phyloP scores from a whole-genome alignment of 2,329 filamentous ascomycete species.

The Colletotrichum karsti region DNA sequence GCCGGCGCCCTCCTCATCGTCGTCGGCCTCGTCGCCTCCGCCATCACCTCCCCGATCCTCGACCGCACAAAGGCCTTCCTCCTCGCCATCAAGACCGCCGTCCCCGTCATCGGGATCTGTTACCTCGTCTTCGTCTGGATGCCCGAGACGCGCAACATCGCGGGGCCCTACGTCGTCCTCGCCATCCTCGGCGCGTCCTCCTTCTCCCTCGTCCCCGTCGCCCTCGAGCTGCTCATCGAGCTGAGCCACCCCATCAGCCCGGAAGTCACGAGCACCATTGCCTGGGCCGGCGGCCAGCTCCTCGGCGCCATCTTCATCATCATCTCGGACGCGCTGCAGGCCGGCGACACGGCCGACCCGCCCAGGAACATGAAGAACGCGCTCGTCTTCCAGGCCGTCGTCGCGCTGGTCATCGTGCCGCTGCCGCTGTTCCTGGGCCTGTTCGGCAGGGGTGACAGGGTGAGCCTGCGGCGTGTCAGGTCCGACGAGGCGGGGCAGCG shows the following conservation, averaged over 20 bases:
- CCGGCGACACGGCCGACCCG: conserved; percentile 59
- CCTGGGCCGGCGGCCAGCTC: conserved; percentile 88
- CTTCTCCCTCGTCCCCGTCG: conserved; percentile 84
- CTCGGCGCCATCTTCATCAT: conserved; percentile 87
- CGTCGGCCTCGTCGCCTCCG: conserved; percentile 81
- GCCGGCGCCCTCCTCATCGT: conserved; percentile 90
- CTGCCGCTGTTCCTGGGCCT: conserved; percentile 74
- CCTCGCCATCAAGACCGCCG: conserved; percentile 73
- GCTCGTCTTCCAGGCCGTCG: conserved; percentile 80
- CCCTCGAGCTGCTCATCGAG: conserved; percentile 87
- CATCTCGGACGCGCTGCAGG: conserved; percentile 78
- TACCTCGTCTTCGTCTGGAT: conserved; percentile 88
- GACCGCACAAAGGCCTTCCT: conserved; percentile 87
- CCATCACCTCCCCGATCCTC: conserved; percentile 81
- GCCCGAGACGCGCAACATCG: conserved; percentile 58
- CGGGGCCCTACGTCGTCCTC: conserved; percentile 78
- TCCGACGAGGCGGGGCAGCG: conserved; percentile 43
- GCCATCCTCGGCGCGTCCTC: conserved; percentile 80
- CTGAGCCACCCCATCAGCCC: conserved; percentile 87
- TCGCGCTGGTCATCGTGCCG: conserved; percentile 72
- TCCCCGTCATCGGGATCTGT: conserved; percentile 76
- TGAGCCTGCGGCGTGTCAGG: conserved; percentile 58
- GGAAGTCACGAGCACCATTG: conserved; percentile 83
- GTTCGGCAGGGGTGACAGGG: conserved; percentile 67
- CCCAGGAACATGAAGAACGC: conserved; percentile 78